Evolutionary conservation across 345 rosid species (phyloP).

Genomic region (Lepidium africanum): DNA sequence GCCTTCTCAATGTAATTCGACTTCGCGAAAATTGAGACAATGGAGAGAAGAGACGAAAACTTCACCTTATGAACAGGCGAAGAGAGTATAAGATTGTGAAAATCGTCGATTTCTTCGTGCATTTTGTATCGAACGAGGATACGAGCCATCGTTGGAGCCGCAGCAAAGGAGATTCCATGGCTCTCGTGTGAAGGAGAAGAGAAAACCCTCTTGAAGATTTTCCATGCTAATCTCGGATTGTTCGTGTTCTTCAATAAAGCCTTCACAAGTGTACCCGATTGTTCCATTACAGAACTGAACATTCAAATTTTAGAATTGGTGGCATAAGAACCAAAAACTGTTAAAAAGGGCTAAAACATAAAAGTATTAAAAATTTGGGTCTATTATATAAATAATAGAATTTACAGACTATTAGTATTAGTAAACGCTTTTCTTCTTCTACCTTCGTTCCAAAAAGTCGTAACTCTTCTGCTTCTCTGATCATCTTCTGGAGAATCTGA

Average conservation of each 20-base stretch:
- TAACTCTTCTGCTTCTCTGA: slow-evolving; percentile 4
- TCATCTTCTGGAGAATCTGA: slow-evolving; percentile 19
- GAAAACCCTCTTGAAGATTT: slow-evolving; percentile 62
- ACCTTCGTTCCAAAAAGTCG: slow-evolving; percentile 11
- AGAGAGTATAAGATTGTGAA: slow-evolving; percentile 46
- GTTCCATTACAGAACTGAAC: slow-evolving; percentile 37
- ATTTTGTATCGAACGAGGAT: slow-evolving; percentile 59
- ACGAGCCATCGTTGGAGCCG: slow-evolving; percentile 51
- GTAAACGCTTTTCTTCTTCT: slow-evolving; percentile 12
- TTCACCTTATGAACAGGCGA: slow-evolving; percentile 18
- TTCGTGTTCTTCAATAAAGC: slow-evolving; percentile 53
- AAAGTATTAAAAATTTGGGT: not conserved
- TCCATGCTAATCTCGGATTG: slow-evolving; percentile 82
- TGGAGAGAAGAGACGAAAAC: slow-evolving; percentile 36
- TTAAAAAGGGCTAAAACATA: not conserved
- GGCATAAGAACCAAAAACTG: no score
- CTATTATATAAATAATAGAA: not conserved
- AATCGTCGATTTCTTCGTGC: slow-evolving; percentile 57
- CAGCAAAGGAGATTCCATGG: slow-evolving; percentile 18
- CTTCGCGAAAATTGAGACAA: slow-evolving; percentile 42
- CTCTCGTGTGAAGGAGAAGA: slow-evolving; percentile 35
- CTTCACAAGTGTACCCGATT: slow-evolving; percentile 41
- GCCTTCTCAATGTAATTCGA: slow-evolving; percentile 45
- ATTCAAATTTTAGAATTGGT: not conserved
- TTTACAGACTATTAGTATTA: not conserved